These are phyloP conservation scores for Aspergillus caelatus DNA, from an alignment of 2,329 filamentous ascomycete genomes.

Conservation along the genomic window DNA sequence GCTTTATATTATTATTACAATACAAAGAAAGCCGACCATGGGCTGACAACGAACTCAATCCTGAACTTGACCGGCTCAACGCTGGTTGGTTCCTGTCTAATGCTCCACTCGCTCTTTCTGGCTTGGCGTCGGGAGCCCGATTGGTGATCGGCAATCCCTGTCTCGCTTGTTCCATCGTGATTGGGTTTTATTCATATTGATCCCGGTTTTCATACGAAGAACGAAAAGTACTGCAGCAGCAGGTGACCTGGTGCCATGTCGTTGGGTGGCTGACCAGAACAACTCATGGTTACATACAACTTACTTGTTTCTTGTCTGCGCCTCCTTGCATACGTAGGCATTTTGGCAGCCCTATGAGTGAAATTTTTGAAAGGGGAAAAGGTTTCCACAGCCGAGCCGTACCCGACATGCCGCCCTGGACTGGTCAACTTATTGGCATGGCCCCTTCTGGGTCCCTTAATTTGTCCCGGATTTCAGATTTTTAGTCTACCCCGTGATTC, in stretches of 20 bases:
- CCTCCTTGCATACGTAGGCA: background rate
- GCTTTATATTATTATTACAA: background rate
- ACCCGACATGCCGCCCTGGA: background rate
- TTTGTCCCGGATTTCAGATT: slow-evolving; percentile 1
- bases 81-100: background rate
- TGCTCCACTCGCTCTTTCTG: background rate
- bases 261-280: background rate
- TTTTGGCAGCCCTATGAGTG: background rate
- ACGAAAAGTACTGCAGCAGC: too few relatives aligned
- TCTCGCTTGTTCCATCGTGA: slow-evolving; percentile 3
- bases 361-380: background rate
- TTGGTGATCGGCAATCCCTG: background rate
- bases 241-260: background rate
- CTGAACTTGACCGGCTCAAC: background rate
- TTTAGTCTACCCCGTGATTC: background rate
- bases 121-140: background rate
- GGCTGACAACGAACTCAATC: background rate
- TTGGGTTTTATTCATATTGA: slow-evolving; percentile 3
- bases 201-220: background rate
- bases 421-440: background rate
- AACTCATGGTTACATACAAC: background rate
- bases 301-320: background rate
- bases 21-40: background rate
- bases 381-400: background rate
- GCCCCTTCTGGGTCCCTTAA: background rate